phyloP scores from a whole-genome alignment of 2,329 filamentous ascomycete species.

The Chaetothyriales sp. region DNA sequence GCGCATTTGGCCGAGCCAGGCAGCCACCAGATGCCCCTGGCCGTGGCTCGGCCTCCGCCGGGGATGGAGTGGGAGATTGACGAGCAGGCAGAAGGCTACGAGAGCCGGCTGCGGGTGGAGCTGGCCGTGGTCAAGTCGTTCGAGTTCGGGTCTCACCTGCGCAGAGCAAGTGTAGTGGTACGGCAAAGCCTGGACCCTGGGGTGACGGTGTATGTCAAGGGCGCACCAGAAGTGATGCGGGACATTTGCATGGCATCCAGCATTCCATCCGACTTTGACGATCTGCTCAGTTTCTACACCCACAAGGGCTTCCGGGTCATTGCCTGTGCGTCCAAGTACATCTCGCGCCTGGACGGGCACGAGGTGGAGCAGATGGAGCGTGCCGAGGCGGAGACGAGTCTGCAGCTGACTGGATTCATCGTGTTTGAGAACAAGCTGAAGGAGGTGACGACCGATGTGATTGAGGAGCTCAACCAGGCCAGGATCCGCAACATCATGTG shows the following conservation, averaged over 20 bases:
- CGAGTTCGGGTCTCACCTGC: constrained; percentile 85
- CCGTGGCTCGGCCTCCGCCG: constrained; percentile 67
- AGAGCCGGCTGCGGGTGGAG: constrained; percentile 43
- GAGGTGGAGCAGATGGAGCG: constrained; percentile 90
- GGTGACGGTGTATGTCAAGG: constrained; percentile 84
- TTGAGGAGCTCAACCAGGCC: constrained; percentile 67
- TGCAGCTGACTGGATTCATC: constrained; percentile 90
- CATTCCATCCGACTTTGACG: constrained; percentile 78
- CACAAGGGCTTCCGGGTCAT: constrained; percentile 95
- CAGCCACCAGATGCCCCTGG: constrained; percentile 57
- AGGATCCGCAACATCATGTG: constrained; percentile 90
- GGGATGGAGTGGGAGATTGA: constrained; percentile 43
- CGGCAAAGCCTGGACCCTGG: constrained; percentile 63
- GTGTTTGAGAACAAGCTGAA: constrained; percentile 99
- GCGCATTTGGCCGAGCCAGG: constrained; percentile 57
- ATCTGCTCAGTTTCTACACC: constrained; percentile 77
- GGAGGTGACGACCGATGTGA: constrained; percentile 62
- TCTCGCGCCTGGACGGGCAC: constrained; percentile 79
- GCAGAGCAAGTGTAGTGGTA: constrained; percentile 83
- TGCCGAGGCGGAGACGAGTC: constrained; percentile 62
- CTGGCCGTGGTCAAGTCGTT: constrained; percentile 83
- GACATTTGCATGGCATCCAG: constrained; percentile 76
- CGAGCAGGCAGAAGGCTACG: constrained; percentile 21
- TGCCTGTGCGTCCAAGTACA: constrained; percentile 77
- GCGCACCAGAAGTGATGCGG: constrained; percentile 89